Evolutionary conservation across 2,329 filamentous ascomycete species (phyloP).

Genomic region (Curvularia sp.): DNA sequence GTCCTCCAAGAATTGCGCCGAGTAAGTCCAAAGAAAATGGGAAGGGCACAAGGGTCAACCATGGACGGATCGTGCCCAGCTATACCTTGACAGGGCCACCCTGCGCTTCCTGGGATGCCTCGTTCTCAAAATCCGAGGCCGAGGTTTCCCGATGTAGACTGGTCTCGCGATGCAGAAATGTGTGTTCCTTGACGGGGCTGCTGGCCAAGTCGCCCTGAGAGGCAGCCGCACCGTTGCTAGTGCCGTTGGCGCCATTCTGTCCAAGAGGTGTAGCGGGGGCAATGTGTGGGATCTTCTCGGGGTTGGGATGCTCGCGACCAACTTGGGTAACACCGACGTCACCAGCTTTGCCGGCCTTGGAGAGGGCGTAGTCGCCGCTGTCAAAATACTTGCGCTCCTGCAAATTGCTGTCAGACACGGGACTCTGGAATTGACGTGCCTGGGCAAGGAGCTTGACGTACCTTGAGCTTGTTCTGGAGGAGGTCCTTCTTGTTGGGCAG

Average conservation of each 20-base stretch:
- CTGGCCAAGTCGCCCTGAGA: constrained; percentile 59
- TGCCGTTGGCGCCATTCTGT: constrained; percentile 40
- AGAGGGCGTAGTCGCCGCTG: constrained; percentile 93
- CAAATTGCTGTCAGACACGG: constrained; percentile 14
- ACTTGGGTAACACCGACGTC: constrained; percentile 92
- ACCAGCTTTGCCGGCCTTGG: constrained; percentile 95
- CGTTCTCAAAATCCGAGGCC: constrained; percentile 64
- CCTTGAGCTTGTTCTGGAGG: constrained; percentile 96
- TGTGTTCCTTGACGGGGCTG: constrained; percentile 89
- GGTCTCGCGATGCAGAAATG: constrained; percentile 83
- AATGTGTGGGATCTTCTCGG: constrained; percentile 93
- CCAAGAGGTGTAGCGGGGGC: constrained; percentile 66
- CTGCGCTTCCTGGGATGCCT: constrained; percentile 16
- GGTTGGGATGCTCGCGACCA: constrained; percentile 91
- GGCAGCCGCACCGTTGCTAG: constrained; percentile 37
- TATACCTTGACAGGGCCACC: constrained; percentile 33
- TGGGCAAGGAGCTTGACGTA: constrained; percentile 40
- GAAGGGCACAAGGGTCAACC: constrained; percentile 10
- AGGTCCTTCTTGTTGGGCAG: constrained; percentile 95
- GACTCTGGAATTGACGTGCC: neutral
- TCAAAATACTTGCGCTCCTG: constrained; percentile 96
- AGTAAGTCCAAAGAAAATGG: constrained; percentile 7
- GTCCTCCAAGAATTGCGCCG: constrained; percentile 14
- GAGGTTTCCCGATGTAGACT: constrained; percentile 79
- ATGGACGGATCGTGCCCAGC: neutral